Percentiles rank a stretch among this genome's conserved stretches.
phyloP scores from a whole-genome alignment of 495 filamentous ascomycete genomes.

The Xylaria venustula region DNA sequence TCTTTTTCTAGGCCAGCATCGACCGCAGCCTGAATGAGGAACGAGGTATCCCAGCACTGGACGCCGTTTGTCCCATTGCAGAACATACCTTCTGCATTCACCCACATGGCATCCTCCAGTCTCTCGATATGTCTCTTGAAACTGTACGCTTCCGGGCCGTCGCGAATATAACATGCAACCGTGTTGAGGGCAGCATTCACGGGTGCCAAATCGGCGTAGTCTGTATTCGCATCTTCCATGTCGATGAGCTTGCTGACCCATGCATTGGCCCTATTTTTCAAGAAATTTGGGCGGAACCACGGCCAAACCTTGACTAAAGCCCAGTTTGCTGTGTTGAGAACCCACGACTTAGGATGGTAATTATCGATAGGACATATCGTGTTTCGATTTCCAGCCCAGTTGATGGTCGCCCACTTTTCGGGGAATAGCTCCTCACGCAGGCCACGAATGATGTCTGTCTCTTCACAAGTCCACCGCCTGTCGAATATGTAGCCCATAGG shows the following conservation, averaged over 20 bases:
- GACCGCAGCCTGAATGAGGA: conserved; percentile 76
- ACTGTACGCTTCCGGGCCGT: conserved; percentile 73
- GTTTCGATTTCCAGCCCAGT: conserved; percentile 77
- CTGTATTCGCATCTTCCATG: conserved; percentile 89
- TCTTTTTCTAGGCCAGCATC: conserved; percentile 77
- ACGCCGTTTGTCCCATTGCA: conserved; percentile 96
- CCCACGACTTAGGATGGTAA: conserved; percentile 86
- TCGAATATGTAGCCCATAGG: conserved; percentile 91
- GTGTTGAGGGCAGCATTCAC: conserved; percentile 89
- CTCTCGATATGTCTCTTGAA: conserved; percentile 78
- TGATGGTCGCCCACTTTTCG: conserved; percentile 72
- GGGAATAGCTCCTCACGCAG: conserved; percentile 84
- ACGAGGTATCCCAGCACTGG: conserved; percentile 94
- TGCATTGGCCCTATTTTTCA: conserved; percentile 67
- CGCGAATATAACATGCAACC: conserved; percentile 76
- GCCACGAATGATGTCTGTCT: conserved; percentile 66
- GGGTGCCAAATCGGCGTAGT: conserved; percentile 81
- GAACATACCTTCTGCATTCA: conserved; percentile 89
- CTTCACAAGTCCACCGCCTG: conserved; percentile 67
- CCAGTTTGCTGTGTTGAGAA: conserved; percentile 75
- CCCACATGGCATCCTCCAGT: conserved; percentile 84
- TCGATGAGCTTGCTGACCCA: conserved; percentile 71
- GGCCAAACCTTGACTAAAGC: conserved; percentile 78
- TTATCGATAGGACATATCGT: conserved; percentile 78
- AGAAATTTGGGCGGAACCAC: conserved; percentile 56